Conservation (phyloP, 352 stramenopile genomes). For the Phytophthora macrochlamydospora region DNA sequence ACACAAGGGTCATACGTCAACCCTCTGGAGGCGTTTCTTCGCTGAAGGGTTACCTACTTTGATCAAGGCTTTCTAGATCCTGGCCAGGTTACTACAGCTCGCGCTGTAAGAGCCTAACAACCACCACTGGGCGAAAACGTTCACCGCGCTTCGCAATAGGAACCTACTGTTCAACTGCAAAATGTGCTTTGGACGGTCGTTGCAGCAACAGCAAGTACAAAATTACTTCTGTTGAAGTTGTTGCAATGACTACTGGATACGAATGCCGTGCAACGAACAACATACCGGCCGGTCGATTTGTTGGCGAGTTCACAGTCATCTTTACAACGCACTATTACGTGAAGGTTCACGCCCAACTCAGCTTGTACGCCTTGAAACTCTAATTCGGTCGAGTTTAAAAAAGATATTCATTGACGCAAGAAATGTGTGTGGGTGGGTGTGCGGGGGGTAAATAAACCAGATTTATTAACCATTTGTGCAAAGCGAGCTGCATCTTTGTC, state of each 20-base stretch:
- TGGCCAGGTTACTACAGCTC: too few species aligned
- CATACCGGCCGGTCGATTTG: neutral
- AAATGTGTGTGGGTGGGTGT: neutral
- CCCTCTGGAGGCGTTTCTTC: too few species aligned
- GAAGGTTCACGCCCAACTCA: neutral
- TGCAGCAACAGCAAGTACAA: neutral
- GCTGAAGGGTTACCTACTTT: too few species aligned
- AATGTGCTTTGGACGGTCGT: neutral
- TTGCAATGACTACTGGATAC: neutral
- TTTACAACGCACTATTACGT: neutral
- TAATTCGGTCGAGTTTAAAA: neutral
- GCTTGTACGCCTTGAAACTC: neutral
- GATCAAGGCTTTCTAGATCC: too few species aligned
- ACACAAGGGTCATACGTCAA: too few species aligned
- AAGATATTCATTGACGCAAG: neutral
- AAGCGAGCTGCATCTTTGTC: neutral
- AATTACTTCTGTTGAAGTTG: neutral
- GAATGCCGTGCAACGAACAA: neutral
- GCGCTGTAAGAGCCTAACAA: too few species aligned
- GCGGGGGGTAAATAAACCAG: neutral
- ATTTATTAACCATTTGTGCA: neutral
- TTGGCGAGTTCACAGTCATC: constrained; percentile 1
- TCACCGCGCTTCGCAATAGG: too few species aligned
- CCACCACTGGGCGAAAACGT: too few species aligned
- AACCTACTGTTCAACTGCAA: neutral